A percentile compares a stretch with the other conserved stretches of the same genome.
Conservation (phyloP, 768 basidiomycete genomes). For the Termitomyces sp. region DNA sequence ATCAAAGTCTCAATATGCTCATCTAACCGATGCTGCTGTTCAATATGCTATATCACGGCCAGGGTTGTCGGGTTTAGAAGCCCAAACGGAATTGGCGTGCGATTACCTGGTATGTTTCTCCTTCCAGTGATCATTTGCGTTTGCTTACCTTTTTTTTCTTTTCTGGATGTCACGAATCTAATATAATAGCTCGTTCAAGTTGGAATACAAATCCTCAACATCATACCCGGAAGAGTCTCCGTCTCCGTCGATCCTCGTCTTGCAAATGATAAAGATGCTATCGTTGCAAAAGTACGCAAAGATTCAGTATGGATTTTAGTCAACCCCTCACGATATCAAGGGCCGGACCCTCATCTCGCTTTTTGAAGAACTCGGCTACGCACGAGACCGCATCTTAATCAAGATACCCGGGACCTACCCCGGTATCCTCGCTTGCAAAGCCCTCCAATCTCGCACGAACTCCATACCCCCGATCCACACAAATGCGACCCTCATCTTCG, state of each 20-base stretch:
- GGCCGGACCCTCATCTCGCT: constrained; percentile 20
- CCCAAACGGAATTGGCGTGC: constrained; percentile 20
- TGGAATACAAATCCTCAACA: constrained; percentile 23
- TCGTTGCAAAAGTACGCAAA: constrained; percentile 19
- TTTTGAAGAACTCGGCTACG: constrained; percentile 23
- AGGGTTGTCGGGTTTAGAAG: constrained; percentile 9
- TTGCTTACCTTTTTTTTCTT: not conserved
- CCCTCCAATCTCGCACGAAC: constrained; percentile 16
- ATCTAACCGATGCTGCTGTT: constrained; percentile 24
- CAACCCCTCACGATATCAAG: constrained; percentile 4
- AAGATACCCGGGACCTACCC: constrained; percentile 30
- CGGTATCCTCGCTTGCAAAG: constrained; percentile 26
- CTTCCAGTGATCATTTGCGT: not conserved
- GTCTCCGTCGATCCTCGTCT: constrained; percentile 30
- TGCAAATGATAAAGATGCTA: constrained; percentile 20
- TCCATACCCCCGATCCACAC: constrained; percentile 23
- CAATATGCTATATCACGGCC: constrained; percentile 15
- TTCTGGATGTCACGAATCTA: not conserved
- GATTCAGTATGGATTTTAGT: no score
- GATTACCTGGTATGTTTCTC: constrained; percentile 20
- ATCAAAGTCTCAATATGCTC: constrained; percentile 25
- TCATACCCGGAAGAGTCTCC: constrained; percentile 30
- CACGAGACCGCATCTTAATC: constrained; percentile 24
- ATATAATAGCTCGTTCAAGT: constrained; percentile 26
- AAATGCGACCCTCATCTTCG: constrained; percentile 31